Evolutionary conservation across 208 protist genomes (phyloP).

Genomic region (Angomonas deanei): DNA sequence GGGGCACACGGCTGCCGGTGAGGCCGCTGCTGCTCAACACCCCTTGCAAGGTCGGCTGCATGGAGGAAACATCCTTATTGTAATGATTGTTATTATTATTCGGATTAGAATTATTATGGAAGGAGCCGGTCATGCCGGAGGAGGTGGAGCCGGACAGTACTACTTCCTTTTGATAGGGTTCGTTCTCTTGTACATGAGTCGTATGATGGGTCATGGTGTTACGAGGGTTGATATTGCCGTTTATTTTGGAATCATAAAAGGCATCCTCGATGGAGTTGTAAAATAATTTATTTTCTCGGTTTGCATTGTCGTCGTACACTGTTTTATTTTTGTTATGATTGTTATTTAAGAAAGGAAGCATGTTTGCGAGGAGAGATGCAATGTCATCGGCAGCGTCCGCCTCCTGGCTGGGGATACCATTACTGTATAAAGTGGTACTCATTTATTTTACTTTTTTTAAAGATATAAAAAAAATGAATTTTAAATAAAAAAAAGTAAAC

Average conservation of each 20-base stretch:
- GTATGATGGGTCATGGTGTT: neutral
- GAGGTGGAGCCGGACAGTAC: neutral
- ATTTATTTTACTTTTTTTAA: too few relatives aligned
- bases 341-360: constrained; percentile 1
- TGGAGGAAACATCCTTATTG: neutral
- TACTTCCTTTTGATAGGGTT: too few relatives aligned
- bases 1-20: neutral
- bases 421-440: neutral
- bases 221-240: neutral
- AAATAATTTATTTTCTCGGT: neutral
- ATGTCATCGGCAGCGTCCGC: neutral
- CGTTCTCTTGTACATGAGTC: neutral
- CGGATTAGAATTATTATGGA: neutral
- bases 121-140: neutral
- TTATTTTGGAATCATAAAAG: neutral
- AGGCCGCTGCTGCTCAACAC: neutral
- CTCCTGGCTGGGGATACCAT: neutral
- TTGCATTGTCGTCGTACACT: neutral
- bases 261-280: neutral
- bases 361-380: neutral
- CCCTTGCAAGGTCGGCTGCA: too few relatives aligned
- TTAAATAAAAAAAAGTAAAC: neutral
- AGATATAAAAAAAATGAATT: too few relatives aligned
- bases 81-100: constrained; percentile 2
- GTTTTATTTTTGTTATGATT: constrained; percentile 1